A percentile compares a stretch with the other conserved stretches of the same genome.
These are phyloP conservation scores for Calonectria pauciramosa DNA, from an alignment of 2,329 filamentous ascomycete genomes.

Conservation along the genomic window DNA sequence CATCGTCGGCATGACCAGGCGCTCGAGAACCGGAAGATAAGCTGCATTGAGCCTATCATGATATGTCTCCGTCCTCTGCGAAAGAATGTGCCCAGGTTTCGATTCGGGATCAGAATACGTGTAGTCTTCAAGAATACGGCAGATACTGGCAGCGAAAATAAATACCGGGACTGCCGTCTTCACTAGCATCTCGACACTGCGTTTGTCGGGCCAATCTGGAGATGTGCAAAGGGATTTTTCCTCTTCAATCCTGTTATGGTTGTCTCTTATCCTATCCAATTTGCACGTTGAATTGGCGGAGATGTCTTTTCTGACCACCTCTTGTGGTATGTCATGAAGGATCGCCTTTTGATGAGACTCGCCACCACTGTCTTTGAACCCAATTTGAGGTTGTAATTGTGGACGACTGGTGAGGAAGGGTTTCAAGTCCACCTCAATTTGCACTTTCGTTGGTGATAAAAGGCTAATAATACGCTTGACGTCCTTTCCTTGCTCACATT, in stretches of 20 bases:
- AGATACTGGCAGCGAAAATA: slow-evolving; percentile 53
- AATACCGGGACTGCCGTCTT: slow-evolving; percentile 51
- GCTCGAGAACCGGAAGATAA: slow-evolving; percentile 34
- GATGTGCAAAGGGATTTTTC: background rate
- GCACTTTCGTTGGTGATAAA: slow-evolving; percentile 25
- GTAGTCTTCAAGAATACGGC: slow-evolving; percentile 43
- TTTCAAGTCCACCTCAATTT: background rate
- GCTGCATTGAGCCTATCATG: slow-evolving; percentile 28
- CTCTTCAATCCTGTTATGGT: slow-evolving; percentile 32
- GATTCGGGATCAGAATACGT: background rate
- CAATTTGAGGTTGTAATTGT: slow-evolving; percentile 52
- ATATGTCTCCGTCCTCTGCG: background rate
- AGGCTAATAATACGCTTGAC: slow-evolving; percentile 48
- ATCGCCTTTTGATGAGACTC: slow-evolving; percentile 37
- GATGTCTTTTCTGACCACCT: slow-evolving; percentile 54
- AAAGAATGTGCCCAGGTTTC: background rate
- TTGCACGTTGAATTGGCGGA: slow-evolving; percentile 47
- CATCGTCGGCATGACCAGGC: background rate
- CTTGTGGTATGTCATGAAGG: slow-evolving; percentile 52
- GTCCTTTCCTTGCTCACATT: slow-evolving; percentile 45
- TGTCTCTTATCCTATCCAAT: slow-evolving; percentile 46
- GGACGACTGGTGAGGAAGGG: slow-evolving; percentile 42
- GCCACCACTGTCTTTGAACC: slow-evolving; percentile 47
- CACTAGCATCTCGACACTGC: slow-evolving; percentile 26
- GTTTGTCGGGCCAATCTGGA: slow-evolving; percentile 27